Base-by-base conservation (phyloP, 2,329 filamentous ascomycete genomes). In the Pseudogymnoascus sp. region DNA sequence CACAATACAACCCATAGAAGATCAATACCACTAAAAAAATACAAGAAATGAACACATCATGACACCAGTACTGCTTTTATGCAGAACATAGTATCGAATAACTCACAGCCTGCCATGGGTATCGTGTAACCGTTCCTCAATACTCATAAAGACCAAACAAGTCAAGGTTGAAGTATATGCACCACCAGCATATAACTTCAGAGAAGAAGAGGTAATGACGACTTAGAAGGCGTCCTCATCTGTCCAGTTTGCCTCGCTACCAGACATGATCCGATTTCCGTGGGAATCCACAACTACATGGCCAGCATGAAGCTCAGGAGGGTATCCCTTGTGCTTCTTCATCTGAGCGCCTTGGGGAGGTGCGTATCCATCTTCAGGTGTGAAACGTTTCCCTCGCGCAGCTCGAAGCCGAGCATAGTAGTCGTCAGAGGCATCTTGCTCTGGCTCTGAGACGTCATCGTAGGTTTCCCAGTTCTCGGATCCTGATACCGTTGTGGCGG, bases 381-480 rank as follows among this genome's bases (percentile, higher is more conserved):
- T 80, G 65, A 84, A 80, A 54, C 88, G 83, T 77, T 92, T 93
- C 69, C 82, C 82, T 37, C 85, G 83, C 5, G 87, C 82, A 34
- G 87, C 86, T 64, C 88, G 84, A 63, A 93, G 79, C 75, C 90
- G 92, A 68, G 90, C 89, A 76, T 96, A 96, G 75, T 96, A 96
- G 74, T 95, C 93, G 66, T 95, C 90, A 3, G 87, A 87, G 0
- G 84, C 84, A 73, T 96, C 92, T 23, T 83, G 81, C 71, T 92
- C 90, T 0, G 88, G 85, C 71, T 92, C 88, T 66, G 89, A 92
- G 68, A 83, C 86, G 74, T 96, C 91, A 70, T 95, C 93, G 71
- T 95, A 98, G 8, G 93, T 96, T 77, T 98, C 93, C 93, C 93
- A 98, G 75, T 98, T 98, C 77, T 98, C 93, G 3, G 91, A 96